Conservation (phyloP, 225 moss, liverwort and hornwort genomes). For the Bryoerythrophyllum caledonicum region DNA sequence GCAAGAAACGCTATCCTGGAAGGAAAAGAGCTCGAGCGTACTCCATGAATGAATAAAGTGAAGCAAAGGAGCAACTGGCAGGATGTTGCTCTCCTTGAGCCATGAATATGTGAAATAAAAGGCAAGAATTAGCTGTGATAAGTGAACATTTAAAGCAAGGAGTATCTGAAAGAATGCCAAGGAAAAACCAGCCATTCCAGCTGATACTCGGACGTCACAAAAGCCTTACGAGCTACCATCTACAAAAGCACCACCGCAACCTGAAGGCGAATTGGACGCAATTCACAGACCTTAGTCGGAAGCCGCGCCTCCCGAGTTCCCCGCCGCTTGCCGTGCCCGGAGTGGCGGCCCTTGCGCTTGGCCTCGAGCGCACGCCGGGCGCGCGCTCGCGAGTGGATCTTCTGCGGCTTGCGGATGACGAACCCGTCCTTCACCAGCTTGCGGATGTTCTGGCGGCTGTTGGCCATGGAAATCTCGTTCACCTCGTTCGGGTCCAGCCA, state of each 20-base stretch:
- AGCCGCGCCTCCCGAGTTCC: slow-evolving; percentile 80
- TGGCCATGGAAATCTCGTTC: slow-evolving; percentile 84
- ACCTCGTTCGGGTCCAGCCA: slow-evolving; percentile 84
- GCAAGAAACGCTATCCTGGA: not conserved
- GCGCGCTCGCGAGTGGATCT: slow-evolving; percentile 76
- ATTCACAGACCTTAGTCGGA: slow-evolving; percentile 57
- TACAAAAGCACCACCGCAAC: not conserved
- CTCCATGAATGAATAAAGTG: too few relatives aligned
- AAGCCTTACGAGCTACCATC: not conserved
- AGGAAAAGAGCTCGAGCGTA: not conserved
- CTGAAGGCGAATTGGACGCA: not conserved
- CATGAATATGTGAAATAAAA: too few relatives aligned
- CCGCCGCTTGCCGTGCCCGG: slow-evolving; percentile 75
- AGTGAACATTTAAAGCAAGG: too few relatives aligned
- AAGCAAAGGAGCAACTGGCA: too few relatives aligned
- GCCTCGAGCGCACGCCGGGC: slow-evolving; percentile 76
- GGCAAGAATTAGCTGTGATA: too few relatives aligned
- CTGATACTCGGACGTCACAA: not conserved
- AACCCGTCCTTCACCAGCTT: slow-evolving; percentile 87
- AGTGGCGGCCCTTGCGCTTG: slow-evolving; percentile 77
- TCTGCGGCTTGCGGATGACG: slow-evolving; percentile 71
- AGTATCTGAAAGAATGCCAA: too few relatives aligned
- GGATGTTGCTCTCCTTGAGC: too few relatives aligned
- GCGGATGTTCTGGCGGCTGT: slow-evolving; percentile 76
- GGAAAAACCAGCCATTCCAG: not conserved